Conservation (phyloP, 2,329 filamentous ascomycete genomes). For the Phaeoacremonium minimum region DNA sequence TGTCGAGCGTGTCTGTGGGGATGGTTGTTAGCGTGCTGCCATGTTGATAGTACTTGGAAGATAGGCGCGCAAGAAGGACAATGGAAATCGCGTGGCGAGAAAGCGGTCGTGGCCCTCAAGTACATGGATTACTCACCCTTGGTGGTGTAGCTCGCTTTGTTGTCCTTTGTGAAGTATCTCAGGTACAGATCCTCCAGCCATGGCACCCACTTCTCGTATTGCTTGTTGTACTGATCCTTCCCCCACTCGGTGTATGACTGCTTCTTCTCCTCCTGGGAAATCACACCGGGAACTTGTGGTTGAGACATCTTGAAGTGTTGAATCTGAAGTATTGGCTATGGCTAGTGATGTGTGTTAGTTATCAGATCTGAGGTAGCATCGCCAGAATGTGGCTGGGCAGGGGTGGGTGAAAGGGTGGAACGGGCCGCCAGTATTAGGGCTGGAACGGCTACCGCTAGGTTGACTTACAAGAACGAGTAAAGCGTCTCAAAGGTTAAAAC, state of each 20-base stretch:
- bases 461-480: no score
- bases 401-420: no score
- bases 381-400: no score
- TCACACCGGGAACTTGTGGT: no score
- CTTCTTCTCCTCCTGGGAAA: constrained; percentile 7
- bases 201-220: constrained; percentile 73
- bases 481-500: no score
- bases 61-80: neutral
- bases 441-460: no score
- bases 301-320: no score
- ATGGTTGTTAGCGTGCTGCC: neutral
- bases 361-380: no score
- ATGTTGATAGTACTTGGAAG: no score
- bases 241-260: constrained; percentile 8
- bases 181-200: constrained; percentile 74
- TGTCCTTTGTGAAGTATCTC: constrained; percentile 69
- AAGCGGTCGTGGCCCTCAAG: neutral
- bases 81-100: neutral
- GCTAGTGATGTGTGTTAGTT: no score
- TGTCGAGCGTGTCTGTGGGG: constrained; percentile 39
- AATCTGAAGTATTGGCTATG: no score
- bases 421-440: no score
- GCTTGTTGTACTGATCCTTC: constrained; percentile 61
- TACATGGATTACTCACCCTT: constrained; percentile 48
- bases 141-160: constrained; percentile 68